These are phyloP conservation scores for Cladosporium cucumerinum DNA, from an alignment of 2,329 filamentous ascomycete genomes.

Conservation along the genomic window DNA sequence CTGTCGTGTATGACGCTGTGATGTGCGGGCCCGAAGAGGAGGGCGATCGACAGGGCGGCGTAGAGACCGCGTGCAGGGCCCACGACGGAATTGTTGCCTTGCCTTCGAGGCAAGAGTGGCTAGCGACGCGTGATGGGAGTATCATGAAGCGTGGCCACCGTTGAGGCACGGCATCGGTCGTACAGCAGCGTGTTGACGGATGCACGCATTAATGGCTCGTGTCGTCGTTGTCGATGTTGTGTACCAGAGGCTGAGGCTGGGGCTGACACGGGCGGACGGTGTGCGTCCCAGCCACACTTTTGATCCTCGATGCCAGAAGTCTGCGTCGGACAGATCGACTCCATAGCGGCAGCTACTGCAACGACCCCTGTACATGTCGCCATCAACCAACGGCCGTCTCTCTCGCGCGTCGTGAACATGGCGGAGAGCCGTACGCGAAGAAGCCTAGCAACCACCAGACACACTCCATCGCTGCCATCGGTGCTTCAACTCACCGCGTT, in stretches of 20 bases:
- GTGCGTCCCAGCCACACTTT: neutral
- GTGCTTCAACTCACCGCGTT: conserved; percentile 1
- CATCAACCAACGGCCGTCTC: neutral
- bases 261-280: neutral
- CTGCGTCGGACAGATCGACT: neutral
- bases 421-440: conserved; percentile 11
- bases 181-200: neutral
- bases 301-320: conserved; percentile 2
- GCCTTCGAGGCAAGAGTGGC: neutral
- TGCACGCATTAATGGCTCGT: neutral
- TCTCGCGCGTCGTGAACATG: neutral
- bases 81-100: neutral
- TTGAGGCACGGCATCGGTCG: neutral
- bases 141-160: neutral
- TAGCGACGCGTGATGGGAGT: neutral
- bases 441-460: neutral
- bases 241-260: neutral
- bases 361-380: conserved; percentile 12
- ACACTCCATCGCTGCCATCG: neutral
- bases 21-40: conserved; percentile 2
- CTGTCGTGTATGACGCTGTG: conserved; percentile 13
- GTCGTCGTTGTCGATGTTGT: conserved; percentile 1
- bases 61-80: conserved; percentile 3
- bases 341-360: neutral
- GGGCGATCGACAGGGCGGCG: conserved; percentile 10